These are phyloP conservation scores for Pharus latifolius DNA, from an alignment of 176 grass and related monocot species.

Conservation along the genomic window DNA sequence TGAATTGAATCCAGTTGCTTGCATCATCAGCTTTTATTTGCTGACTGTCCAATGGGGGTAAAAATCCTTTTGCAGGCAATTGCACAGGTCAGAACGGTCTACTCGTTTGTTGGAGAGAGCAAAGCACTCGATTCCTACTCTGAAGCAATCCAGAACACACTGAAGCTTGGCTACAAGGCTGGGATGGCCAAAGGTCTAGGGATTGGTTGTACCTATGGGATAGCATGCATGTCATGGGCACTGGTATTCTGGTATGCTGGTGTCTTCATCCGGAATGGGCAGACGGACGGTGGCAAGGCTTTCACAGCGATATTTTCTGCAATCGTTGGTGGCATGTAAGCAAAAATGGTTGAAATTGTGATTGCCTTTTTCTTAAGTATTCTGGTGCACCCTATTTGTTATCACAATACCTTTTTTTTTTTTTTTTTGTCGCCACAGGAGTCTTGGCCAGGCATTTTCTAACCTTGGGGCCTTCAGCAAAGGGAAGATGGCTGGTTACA, in stretches of 20 bases:
- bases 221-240: slow-evolving; percentile 98
- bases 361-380: neutral
- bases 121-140: slow-evolving; percentile 95
- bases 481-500: slow-evolving; percentile 94
- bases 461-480: slow-evolving; percentile 98
- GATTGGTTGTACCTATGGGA: slow-evolving; percentile 92
- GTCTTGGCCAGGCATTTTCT: slow-evolving; percentile 94
- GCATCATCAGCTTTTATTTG: neutral
- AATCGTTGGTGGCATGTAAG: slow-evolving; percentile 90
- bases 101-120: slow-evolving; percentile 91
- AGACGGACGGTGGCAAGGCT: slow-evolving; percentile 87
- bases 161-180: slow-evolving; percentile 95
- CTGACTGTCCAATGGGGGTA: neutral
- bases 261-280: slow-evolving; percentile 88
- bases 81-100: slow-evolving; percentile 94
- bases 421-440: slow-evolving; percentile 45
- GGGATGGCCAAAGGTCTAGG: slow-evolving; percentile 98
- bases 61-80: slow-evolving; percentile 45
- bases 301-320: slow-evolving; percentile 97
- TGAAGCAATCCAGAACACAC: slow-evolving; percentile 80
- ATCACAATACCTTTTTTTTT: neutral
- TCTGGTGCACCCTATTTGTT: neutral
- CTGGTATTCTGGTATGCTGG: slow-evolving; percentile 97
- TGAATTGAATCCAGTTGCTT: neutral
- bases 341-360: slow-evolving; percentile 3